Evolutionary conservation across 2,329 filamentous ascomycete genomes (phyloP).

Genomic region (Nigrospora osmanthi): DNA sequence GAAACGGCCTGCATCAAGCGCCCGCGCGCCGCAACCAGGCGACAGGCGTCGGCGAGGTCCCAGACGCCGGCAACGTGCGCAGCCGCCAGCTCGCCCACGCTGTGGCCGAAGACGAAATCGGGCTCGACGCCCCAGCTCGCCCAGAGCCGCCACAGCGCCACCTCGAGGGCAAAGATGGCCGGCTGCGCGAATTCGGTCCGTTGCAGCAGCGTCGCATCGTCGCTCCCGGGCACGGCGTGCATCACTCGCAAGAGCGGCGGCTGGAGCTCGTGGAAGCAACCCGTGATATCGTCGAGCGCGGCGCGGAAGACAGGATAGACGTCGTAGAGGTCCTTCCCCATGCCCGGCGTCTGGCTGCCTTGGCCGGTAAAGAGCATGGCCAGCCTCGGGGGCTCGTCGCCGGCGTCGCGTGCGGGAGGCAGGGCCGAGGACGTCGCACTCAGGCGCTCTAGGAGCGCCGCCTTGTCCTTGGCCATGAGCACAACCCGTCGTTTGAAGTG

Average conservation of each 20-base stretch:
- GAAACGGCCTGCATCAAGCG: conserved; percentile 13
- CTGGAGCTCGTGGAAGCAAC: conserved; percentile 9
- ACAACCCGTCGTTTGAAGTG: conserved; percentile 7
- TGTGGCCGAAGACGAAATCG: conserved; percentile 14
- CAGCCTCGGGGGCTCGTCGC: conserved; percentile 6
- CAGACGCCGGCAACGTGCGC: conserved; percentile 18
- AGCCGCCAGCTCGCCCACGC: conserved; percentile 15
- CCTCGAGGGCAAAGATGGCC: conserved; percentile 18
- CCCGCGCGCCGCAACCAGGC: conserved; percentile 16
- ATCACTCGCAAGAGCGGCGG: conserved; percentile 10
- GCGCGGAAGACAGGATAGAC: conserved; percentile 12
- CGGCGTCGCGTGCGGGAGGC: neutral
- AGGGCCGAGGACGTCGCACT: neutral
- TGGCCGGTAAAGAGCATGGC: conserved; percentile 24
- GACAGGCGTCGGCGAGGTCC: conserved; percentile 16
- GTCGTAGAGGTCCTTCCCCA: conserved; percentile 14
- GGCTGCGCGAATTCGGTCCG: conserved; percentile 19
- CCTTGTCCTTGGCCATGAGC: conserved; percentile 6
- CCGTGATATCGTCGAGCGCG: conserved; percentile 7
- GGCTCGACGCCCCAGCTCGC: conserved; percentile 14
- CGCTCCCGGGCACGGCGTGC: conserved; percentile 11
- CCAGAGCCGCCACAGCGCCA: conserved; percentile 18
- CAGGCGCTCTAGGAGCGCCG: conserved; percentile 2
- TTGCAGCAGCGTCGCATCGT: conserved; percentile 9
- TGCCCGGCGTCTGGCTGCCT: conserved; percentile 17